Percentiles rank a stretch among this genome's conserved stretches.
phyloP scores from a whole-genome alignment of 192 early-diverging fungal species.

The Entophlyctis helioformis region DNA sequence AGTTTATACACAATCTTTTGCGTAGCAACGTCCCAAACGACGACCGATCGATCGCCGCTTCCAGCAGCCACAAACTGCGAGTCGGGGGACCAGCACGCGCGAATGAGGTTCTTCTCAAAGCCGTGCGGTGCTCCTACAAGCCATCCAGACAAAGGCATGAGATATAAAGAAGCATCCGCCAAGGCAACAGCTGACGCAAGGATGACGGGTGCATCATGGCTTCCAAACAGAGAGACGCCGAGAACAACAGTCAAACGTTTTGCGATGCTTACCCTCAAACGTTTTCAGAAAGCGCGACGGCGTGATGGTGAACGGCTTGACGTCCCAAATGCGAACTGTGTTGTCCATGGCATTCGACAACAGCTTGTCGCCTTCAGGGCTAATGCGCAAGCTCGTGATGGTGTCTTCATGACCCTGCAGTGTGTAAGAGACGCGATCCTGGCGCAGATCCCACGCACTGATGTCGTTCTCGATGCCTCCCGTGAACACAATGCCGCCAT shows the following conservation, averaged over 20 bases:
- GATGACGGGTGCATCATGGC: too few relatives aligned
- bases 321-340: slow-evolving; percentile 90
- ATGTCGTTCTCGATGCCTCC: slow-evolving; percentile 89
- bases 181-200: too few relatives aligned
- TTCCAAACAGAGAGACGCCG: too few relatives aligned
- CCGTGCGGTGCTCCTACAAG: slow-evolving; percentile 77
- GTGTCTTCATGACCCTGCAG: slow-evolving; percentile 82
- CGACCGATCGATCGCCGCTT: slow-evolving; percentile 71
- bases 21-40: slow-evolving; percentile 75
- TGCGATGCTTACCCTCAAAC: slow-evolving; percentile 59
- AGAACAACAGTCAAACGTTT: too few relatives aligned
- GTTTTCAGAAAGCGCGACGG: slow-evolving; percentile 63
- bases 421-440: slow-evolving; percentile 44
- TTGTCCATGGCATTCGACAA: slow-evolving; percentile 90
- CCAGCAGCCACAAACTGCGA: slow-evolving; percentile 76
- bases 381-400: slow-evolving; percentile 71
- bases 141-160: not conserved
- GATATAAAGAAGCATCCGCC: not conserved
- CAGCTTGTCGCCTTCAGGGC: slow-evolving; percentile 73
- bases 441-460: slow-evolving; percentile 83
- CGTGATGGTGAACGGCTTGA: slow-evolving; percentile 67
- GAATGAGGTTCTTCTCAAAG: slow-evolving; percentile 86
- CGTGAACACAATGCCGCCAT: slow-evolving; percentile 67
- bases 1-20: slow-evolving; percentile 82
- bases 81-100: slow-evolving; percentile 80